Conservation (phyloP, 345 rosid genomes). For the Pistacia integerrima region DNA sequence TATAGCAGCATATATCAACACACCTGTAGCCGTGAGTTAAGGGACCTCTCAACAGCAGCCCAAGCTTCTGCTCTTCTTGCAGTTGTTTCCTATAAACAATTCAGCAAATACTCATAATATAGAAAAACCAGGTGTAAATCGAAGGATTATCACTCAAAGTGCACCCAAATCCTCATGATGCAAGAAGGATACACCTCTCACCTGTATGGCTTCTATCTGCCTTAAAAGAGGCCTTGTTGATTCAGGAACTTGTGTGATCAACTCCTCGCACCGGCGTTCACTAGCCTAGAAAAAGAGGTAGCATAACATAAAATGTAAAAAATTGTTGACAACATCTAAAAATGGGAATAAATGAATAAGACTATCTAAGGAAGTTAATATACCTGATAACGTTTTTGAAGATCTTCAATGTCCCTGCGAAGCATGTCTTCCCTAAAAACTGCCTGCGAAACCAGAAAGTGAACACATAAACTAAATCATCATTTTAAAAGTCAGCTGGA, state of each 20-base stretch:
- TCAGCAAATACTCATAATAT: conserved; percentile 20
- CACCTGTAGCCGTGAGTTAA: conserved; percentile 90
- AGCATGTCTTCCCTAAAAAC: conserved; percentile 82
- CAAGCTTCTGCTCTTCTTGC: conserved; percentile 94
- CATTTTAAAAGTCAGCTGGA: conserved; percentile 12
- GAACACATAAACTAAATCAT: conserved; percentile 19
- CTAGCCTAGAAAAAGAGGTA: conserved; percentile 60
- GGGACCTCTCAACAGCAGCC: conserved; percentile 96
- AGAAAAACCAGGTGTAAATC: conserved; percentile 14
- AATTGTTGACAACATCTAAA: conserved; percentile 15
- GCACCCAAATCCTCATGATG: conserved; percentile 4
- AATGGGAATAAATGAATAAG: background rate
- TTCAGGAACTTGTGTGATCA: conserved; percentile 96
- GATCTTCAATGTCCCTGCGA: conserved; percentile 81
- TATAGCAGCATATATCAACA: conserved; percentile 21
- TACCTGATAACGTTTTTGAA: conserved; percentile 94
- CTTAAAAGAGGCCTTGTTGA: conserved; percentile 97
- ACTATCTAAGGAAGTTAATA: conserved; percentile 18
- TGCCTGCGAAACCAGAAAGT: conserved; percentile 47
- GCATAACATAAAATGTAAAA: conserved; percentile 7
- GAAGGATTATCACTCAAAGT: background rate
- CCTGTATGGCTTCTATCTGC: conserved; percentile 99
- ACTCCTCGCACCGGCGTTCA: conserved; percentile 99
- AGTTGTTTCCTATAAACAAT: conserved; percentile 71
- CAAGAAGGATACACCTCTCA: conserved; percentile 26